Base-by-base conservation (phyloP, 2,329 filamentous ascomycete genomes). In the Didymella keratinophila region DNA sequence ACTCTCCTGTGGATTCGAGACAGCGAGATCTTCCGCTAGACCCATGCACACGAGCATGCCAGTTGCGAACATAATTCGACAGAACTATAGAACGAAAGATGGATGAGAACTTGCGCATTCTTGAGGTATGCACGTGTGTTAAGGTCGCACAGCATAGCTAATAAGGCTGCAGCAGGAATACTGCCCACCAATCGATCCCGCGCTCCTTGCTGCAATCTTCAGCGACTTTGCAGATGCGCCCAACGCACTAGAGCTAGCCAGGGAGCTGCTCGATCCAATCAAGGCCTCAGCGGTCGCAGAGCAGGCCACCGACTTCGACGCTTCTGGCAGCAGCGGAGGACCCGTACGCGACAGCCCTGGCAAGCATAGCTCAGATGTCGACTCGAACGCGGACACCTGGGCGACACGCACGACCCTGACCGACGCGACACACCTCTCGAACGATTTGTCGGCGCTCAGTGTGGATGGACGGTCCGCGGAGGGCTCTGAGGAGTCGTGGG, bases 221-320 rank as follows among this genome's bases (percentile, higher is more conserved):
- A 86, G 81, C 51, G 94, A 98, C 70, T 91, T 87, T 75, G 85
- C 93, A 66, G 79, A 93, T 18, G 72, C 77, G 2, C 75, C 86
- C 21, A 67, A 82, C 0, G 73, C 78, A 0, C 80, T 87, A 41
- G 71, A 82, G 2, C 78, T 80, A 10, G 86, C 88, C 2, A 83
- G 84, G 28, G 72, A 79, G n/a, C 82, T 84, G 0, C 81, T 97
- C 1, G 82, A 89, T n/a, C 75, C 78, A 1, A 78, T 97, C 14
- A 89, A 89, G 50, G 79, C 85, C 28, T 80, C 84, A 57, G 92
- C 90, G 0, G 73, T 80, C 0, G 77, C 79, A 1, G 89, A 95
- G 72, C 91, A 95, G 70, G 84, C 87, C 16, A 87, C 86, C 10
- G 88, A 87, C 0, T 96, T 96, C 71, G 92, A 95, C 65, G 86